Evolutionary conservation across 495 filamentous ascomycete species (phyloP).

Genomic region (Staphylotrichum tortipilum): DNA sequence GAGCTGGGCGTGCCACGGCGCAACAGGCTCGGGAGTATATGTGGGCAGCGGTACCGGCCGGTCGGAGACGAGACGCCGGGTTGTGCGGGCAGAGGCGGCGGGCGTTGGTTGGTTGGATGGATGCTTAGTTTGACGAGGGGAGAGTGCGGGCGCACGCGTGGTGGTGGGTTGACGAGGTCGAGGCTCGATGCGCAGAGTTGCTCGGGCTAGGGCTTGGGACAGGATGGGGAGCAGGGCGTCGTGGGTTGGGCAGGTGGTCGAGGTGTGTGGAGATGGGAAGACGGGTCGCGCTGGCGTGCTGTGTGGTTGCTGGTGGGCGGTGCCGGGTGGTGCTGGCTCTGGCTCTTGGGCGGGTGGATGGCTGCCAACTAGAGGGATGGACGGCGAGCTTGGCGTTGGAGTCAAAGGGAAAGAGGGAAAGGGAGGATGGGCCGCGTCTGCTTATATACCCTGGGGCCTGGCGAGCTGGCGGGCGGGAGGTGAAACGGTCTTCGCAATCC

Average conservation of each 20-base stretch:
- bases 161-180: not conserved
- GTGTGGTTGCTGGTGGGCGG: too few relatives aligned
- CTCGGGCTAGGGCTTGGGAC: too few relatives aligned
- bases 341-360: too few relatives aligned
- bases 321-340: too few relatives aligned
- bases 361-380: too few relatives aligned
- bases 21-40: too few relatives aligned
- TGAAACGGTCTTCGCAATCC: not conserved
- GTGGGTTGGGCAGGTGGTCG: not conserved
- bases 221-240: not conserved
- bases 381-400: not conserved
- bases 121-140: not conserved
- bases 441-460: not conserved
- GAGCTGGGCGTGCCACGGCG: not conserved
- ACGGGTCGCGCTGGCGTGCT: too few relatives aligned
- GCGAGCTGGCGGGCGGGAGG: not conserved
- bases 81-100: not conserved
- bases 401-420: too few relatives aligned
- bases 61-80: not conserved
- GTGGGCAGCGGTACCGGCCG: not conserved
- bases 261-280: not conserved
- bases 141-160: not conserved
- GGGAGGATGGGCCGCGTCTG: not conserved
- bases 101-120: too few relatives aligned
- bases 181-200: too few relatives aligned